Evolutionary conservation across 78 protist species (phyloP), one percentile per base, ranked within the genome.

Genomic region (Dictyostelium intermedium): DNA sequence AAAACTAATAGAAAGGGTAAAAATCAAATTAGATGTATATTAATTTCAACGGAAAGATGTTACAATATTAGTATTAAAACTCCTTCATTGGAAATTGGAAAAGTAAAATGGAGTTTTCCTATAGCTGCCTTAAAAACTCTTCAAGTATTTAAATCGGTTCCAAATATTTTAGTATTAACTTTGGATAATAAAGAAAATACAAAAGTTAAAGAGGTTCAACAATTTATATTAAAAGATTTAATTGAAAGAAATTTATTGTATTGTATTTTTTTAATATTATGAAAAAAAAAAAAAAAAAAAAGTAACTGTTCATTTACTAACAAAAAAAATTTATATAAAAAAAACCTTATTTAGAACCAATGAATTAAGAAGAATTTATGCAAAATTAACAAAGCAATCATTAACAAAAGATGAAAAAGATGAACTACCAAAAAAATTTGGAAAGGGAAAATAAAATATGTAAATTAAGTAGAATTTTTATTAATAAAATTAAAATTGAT

Each of bases 341-440:
- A 37, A 23, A 30, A 23, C 18, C 16, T 70, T 32, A 66, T 66
- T 23, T 25, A 85, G 91, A 43, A 63, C 56, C 3, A 89, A 89
- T 80, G 93, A 89, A 89, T 13, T 89, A 32, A 78, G 82, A n/a
- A 89, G 93, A 89, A 66, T 89, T 10, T 89, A 45, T 80, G 13
- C 30, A 32, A 89, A 45, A 70, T 30, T 32, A 14, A 89, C 93
- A 39, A 89, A 89, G 70, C 72, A 69, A 66, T 8, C 18, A 23
- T 47, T 89, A 80, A 56, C 60, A 37, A 89, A 89, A 80, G 93
- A 89, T 39, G 93, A 89, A 80, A 89, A 80, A 47, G 93, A 89
- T 80, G 93, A 89, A 80, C 13, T 43, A 8, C 56, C 63, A 83
- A 53, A 83, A 47, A 27, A 27, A 30, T 35, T 50, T 39, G 14